phyloP scores from a whole-genome alignment of 2,329 filamentous ascomycete species.

The Curvularia eragrostidis region DNA sequence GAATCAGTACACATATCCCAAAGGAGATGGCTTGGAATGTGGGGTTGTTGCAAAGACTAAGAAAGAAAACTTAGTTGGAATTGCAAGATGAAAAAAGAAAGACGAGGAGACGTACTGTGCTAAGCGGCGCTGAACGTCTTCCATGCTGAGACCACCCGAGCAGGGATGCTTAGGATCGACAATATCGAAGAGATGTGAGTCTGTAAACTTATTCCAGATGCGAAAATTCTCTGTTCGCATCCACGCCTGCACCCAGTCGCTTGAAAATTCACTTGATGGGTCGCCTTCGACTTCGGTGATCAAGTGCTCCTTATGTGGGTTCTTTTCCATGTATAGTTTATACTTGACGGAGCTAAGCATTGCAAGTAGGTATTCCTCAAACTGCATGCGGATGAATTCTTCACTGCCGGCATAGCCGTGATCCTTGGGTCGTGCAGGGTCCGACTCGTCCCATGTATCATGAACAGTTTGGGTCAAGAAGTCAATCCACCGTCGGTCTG shows the following conservation, averaged over 20 bases:
- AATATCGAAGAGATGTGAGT: constrained; percentile 91
- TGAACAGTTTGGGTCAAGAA: constrained; percentile 91
- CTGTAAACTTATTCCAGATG: constrained; percentile 76
- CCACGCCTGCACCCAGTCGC: constrained; percentile 89
- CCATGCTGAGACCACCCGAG: constrained; percentile 88
- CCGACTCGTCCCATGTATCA: constrained; percentile 93
- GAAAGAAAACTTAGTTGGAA: constrained; percentile 34
- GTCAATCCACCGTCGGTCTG: constrained; percentile 96
- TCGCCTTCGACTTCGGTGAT: constrained; percentile 76
- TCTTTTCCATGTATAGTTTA: constrained; percentile 60
- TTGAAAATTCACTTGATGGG: constrained; percentile 81
- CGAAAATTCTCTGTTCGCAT: constrained; percentile 86
- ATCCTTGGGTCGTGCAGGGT: constrained; percentile 88
- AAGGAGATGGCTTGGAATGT: constrained; percentile 39
- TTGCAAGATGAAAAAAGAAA: constrained; percentile 22
- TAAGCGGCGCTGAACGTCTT: constrained; percentile 89
- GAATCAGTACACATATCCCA: constrained; percentile 46
- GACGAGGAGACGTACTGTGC: constrained; percentile 62
- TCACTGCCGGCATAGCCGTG: constrained; percentile 95
- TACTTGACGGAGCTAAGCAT: constrained; percentile 90
- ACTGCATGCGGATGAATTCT: constrained; percentile 95
- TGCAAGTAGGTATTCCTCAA: constrained; percentile 93
- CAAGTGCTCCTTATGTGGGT: constrained; percentile 63
- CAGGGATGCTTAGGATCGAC: constrained; percentile 93
- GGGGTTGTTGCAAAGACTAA: constrained; percentile 40